Evolutionary conservation across 345 rosid genomes (phyloP).

Genomic region (Viola odorata): DNA sequence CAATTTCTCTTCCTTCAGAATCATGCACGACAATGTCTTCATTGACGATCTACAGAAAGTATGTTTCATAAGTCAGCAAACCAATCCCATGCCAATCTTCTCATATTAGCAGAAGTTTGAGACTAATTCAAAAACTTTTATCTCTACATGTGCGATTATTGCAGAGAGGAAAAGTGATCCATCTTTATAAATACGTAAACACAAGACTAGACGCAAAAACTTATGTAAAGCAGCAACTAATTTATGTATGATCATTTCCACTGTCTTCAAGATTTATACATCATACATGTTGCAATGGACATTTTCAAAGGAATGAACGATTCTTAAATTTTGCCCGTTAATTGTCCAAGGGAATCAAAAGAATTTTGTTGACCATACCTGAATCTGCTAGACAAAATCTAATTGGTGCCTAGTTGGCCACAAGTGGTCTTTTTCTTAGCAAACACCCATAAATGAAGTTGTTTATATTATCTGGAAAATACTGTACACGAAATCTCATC

Average conservation of each 20-base stretch:
- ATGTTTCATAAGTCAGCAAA: constrained; percentile 5
- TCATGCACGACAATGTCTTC: constrained; percentile 64
- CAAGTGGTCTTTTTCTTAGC: no score
- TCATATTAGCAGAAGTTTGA: background rate
- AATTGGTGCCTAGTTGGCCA: no score
- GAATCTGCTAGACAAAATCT: no score
- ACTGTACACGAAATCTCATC: background rate
- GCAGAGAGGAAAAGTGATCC: constrained; percentile 1
- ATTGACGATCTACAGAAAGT: constrained; percentile 45
- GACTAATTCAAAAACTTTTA: background rate
- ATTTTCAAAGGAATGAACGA: background rate
- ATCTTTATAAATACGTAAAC: background rate
- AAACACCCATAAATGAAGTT: no score
- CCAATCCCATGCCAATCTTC: constrained; percentile 5
- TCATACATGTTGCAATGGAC: background rate
- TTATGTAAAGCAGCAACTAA: no score
- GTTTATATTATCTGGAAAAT: background rate
- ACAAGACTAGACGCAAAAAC: background rate
- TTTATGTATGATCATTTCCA: no score
- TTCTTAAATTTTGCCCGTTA: background rate
- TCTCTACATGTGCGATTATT: background rate
- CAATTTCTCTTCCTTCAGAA: constrained; percentile 74
- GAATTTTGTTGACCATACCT: no score
- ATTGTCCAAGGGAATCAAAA: no score
- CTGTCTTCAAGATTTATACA: no score